Evolutionary conservation across 2,329 filamentous ascomycete genomes (phyloP).

Genomic region (Ustilaginoidea virens): DNA sequence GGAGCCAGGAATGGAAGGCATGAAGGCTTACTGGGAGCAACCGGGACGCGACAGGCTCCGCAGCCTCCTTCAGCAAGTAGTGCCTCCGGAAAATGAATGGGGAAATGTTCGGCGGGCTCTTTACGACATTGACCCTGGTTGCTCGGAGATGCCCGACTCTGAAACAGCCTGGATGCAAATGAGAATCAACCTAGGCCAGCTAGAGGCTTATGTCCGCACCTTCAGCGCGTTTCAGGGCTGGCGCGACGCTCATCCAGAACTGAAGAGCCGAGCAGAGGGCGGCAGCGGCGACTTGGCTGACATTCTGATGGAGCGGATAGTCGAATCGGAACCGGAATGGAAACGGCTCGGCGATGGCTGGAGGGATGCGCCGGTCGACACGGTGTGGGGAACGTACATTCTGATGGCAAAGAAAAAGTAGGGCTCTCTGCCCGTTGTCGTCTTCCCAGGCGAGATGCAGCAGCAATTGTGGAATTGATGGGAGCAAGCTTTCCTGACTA

Average conservation of each 20-base stretch:
- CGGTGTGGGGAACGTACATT: conserved; percentile 46
- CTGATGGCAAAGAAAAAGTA: conserved; percentile 34
- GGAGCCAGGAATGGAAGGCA: conserved; percentile 25
- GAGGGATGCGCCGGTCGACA: conserved; percentile 36
- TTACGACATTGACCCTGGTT: conserved; percentile 37
- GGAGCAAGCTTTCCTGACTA: too few species aligned
- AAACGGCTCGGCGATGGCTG: conserved; percentile 30
- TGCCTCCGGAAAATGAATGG: conserved; percentile 36
- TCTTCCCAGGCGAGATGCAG: background rate
- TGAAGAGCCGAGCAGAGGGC: conserved; percentile 32
- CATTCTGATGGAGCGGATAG: conserved; percentile 42
- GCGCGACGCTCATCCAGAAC: conserved; percentile 37
- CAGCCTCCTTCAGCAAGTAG: conserved; percentile 32
- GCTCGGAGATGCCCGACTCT: conserved; percentile 16
- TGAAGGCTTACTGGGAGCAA: conserved; percentile 47
- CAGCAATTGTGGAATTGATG: background rate
- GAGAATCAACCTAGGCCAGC: conserved; percentile 37
- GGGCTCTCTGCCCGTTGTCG: background rate
- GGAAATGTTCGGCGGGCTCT: conserved; percentile 33
- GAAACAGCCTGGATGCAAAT: conserved; percentile 33
- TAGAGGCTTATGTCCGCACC: conserved; percentile 46
- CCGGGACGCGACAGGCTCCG: conserved; percentile 41
- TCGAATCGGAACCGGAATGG: conserved; percentile 37
- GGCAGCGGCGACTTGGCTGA: conserved; percentile 48
- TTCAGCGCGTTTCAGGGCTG: conserved; percentile 45